Base-by-base conservation (phyloP, 768 basidiomycete genomes). In the Clathrus columnatus region DNA sequence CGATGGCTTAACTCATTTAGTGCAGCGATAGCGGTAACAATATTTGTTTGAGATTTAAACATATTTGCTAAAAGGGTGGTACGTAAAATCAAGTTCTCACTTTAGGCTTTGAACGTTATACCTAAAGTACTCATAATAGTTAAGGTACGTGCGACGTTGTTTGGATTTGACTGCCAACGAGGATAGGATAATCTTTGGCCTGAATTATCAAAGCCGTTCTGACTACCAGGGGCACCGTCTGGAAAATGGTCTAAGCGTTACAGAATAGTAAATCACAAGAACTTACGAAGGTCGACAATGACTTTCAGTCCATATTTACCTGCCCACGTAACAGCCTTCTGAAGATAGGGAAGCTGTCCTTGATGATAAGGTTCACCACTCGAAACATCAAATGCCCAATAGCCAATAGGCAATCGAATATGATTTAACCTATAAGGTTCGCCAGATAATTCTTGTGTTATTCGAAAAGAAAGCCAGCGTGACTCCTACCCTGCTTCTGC, bases 191-290 rank as follows among this genome's bases (percentile, higher is more conserved):
- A 65, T 57, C 68, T 78, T 49, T 83, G 84, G 18, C 89, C 89
- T 46, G 87, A 90, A 62, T 91, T 91, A 62, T 91, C 89, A 62
- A 80, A 91, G 20, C 82, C 87, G 60, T 90, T 89, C 68, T 92
- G 87, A 65, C 85, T 87, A 16, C 91, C 91, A 0, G 91, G 88
- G 27, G 81, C 89, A 52, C 61, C 65, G 55, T 73, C 53, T 59
- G 23, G n/a, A 52, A 23, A 24, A 17, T 17, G 18, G 10, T 45
- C n/a, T 18, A 46, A 47, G 10, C 8, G 10, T 24, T 17, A n/a
- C 17, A n/a, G 14, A 5, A 54, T 32, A 6, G n/a, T 10, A 11
- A n/a, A 46, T 2, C 17, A 26, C n/a, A 29, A 50, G 51, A 10
- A 56, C 67, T 81, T 81, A 59, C 84, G 83, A 1, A 89, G 76